Conservation (phyloP, 495 filamentous ascomycete species). For the Aspergillus wentii region DNA sequence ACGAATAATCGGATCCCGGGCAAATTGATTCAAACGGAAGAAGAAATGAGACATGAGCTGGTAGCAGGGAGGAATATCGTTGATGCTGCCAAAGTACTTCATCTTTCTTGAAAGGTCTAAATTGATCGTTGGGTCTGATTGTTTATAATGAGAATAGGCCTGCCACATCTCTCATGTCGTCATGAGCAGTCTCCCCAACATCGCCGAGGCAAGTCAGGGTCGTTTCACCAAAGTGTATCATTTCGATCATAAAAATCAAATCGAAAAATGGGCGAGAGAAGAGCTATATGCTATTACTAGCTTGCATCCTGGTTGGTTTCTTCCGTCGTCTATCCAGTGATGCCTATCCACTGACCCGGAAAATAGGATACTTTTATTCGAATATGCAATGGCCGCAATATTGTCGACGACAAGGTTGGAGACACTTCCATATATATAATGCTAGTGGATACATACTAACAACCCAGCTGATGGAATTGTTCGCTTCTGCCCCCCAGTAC, state of each 20-base stretch:
- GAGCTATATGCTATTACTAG: conserved; percentile 9
- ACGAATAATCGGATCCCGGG: conserved; percentile 16
- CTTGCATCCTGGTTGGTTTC: conserved; percentile 13
- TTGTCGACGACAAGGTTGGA: conserved; percentile 5
- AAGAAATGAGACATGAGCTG: conserved; percentile 28
- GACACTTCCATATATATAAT: neutral
- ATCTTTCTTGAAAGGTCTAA: neutral
- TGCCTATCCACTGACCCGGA: neutral
- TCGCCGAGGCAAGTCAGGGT: conserved; percentile 5
- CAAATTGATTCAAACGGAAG: conserved; percentile 7
- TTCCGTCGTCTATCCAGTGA: neutral
- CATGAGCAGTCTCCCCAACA: conserved; percentile 28
- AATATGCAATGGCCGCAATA: conserved; percentile 16
- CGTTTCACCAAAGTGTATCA: conserved; percentile 11
- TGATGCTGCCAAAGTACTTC: conserved; percentile 12
- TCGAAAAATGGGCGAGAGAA: conserved; percentile 11
- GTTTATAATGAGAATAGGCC: conserved; percentile 6
- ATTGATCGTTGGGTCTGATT: too few relatives aligned
- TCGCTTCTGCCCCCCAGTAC: conserved; percentile 12
- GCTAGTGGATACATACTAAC: neutral
- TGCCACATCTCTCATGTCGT: conserved; percentile 30
- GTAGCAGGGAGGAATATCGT: conserved; percentile 26
- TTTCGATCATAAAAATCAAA: conserved; percentile 13
- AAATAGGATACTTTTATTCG: conserved; percentile 13
- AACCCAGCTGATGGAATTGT: conserved; percentile 11